Evolutionary conservation across 1,139 yeast genomes (phyloP), one percentile per base, ranked within the genome.

Genomic region (Geotrichum histeridarum): DNA sequence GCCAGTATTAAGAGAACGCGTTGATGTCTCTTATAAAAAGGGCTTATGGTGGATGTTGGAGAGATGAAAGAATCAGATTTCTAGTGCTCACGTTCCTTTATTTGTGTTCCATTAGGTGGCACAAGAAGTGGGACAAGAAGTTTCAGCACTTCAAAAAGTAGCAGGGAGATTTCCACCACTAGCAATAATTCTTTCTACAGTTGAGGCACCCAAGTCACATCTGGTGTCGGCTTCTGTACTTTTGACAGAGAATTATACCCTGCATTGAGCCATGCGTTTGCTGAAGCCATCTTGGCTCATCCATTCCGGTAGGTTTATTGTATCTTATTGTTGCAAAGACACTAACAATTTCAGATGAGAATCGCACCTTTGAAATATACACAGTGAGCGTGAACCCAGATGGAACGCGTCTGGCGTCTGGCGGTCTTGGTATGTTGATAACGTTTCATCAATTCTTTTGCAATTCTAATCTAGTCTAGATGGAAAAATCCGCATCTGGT

Each of bases 401-500:
- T 70, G 96, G 96, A 2, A 71, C 83, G 44, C 74, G 96, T 56
- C 69, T 93, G 45, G 99, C 98, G 1, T 85, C 97, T 0, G 99
- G 99, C n/a, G 99, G 99, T 1, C 74, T 91, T 42, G 55, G 72
- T 69, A 60, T 11, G 68, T 54, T 30, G 18, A 11, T 3, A 1
- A 18, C 30, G 14, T 4, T 18, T 32, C n/a, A n/a, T 37, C 3
- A n/a, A 31, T 6, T 32, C 5, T 15, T 12, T 36, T n/a, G 37
- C 12, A 30, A 37, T 11, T 5, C 30, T 41, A 42, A 47, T 11
- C 9, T 5, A 15, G 22, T n/a, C 22, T 37, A 58, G 99, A 93
- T 70, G 96, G 99, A 1, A 89, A 88, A 64, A 90, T 93, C 51
- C 80, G 93, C 59, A 86, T 93, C 48, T 93, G 99, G 99, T 86